Evolutionary conservation across 1,284 basidiomycete genomes (phyloP), one percentile per base, ranked within the genome.

Genomic region (Papiliotrema flavescens): DNA sequence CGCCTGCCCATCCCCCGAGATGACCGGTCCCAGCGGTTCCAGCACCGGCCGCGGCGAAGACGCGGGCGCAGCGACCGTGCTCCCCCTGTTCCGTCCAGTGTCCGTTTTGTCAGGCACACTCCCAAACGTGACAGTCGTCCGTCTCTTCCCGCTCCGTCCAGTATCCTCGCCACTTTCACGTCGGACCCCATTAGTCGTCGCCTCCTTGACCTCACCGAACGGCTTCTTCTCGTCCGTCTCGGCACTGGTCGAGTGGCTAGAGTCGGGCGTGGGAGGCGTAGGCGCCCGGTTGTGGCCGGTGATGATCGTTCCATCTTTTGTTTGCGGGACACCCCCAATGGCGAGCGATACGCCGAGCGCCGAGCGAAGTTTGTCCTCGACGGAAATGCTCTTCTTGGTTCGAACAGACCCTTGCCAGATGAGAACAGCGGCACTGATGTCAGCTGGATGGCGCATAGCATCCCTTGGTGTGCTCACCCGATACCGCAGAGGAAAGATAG

Each of bases 401-500:
- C 84, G 81, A 59, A 83, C 80, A 1, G 22, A 63, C 46, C 90
- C 90, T 62, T 81, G 80, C 82, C 85, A 91, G 63, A 92, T 92
- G 51, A 88, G 78, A 4, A 91, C 76, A 7, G 82, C 89, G 1
- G 90, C 85, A n/a, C 78, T 69, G 50, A 4, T 2, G 22, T 26
- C 8, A 26, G n/a, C 3, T 17, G 20, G 46, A n/a, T 5, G n/a
- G 15, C 39, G 32, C 11, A 49, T 22, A n/a, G n/a, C n/a, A n/a
- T n/a, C n/a, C n/a, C n/a, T n/a, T n/a, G n/a, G 11, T 22, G 20
- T 47, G 15, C 68, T 62, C 48, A 67, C 61, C 63, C 75, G 47
- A 92, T 91, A 49, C 89, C 90, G 60, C 89, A 89, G 4, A 88
- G 77, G 75, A 94, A 91, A 24, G 83, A 83, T 2, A 80, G 78